These are phyloP conservation scores for Microsporum audouinii DNA, from an alignment of 2,329 filamentous ascomycete genomes.

Conservation along the genomic window DNA sequence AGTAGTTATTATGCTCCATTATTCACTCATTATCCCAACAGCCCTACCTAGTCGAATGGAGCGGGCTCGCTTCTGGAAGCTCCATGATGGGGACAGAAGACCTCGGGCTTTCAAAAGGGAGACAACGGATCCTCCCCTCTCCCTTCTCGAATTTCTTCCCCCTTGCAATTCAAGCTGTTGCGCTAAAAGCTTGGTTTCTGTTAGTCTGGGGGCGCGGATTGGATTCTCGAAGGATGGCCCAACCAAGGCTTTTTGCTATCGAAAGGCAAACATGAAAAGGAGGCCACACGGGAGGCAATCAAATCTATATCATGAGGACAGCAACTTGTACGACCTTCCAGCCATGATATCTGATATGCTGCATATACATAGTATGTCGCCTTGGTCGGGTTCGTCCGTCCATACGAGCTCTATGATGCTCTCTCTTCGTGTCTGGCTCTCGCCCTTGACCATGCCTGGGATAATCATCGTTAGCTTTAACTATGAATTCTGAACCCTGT, in stretches of 20 bases:
- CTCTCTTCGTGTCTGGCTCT: not conserved
- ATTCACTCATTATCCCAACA: too few relatives aligned
- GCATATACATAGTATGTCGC: too few relatives aligned
- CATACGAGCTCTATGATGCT: not conserved
- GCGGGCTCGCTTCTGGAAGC: not conserved
- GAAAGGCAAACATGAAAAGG: not conserved
- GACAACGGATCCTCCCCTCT: not conserved
- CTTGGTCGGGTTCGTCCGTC: too few relatives aligned
- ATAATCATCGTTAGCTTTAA: not conserved
- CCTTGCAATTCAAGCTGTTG: not conserved
- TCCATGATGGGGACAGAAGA: not conserved
- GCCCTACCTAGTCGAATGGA: not conserved
- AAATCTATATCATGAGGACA: not conserved
- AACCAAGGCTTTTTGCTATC: not conserved
- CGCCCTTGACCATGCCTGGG: not conserved
- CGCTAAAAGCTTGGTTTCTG: not conserved
- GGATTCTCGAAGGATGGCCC: not conserved
- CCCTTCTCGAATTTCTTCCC: not conserved
- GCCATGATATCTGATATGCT: not conserved
- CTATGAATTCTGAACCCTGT: not conserved
- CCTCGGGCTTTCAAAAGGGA: not conserved
- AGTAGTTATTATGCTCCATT: not conserved
- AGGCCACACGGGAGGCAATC: not conserved
- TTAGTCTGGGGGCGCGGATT: not conserved
- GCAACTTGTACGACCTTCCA: not conserved